These are phyloP conservation scores for Coriaria nepalensis DNA, from an alignment of 306 rosid species.

Conservation along the genomic window DNA sequence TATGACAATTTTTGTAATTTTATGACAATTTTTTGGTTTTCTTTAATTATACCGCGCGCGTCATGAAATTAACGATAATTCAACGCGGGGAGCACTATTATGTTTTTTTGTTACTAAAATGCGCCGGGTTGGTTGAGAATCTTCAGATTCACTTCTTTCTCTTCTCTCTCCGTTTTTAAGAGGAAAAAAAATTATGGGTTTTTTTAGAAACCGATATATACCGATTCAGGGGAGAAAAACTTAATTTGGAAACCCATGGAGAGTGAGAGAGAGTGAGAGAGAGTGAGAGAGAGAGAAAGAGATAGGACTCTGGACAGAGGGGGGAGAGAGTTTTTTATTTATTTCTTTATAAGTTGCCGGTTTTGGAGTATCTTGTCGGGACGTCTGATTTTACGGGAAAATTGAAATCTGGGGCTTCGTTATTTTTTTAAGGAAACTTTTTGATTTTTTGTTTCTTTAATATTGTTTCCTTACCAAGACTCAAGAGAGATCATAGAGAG, in stretches of 20 bases:
- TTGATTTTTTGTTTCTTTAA: no score
- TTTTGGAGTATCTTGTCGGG: slow-evolving; percentile 6
- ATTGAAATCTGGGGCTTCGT: neutral
- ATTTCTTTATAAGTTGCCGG: neutral
- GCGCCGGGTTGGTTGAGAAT: neutral
- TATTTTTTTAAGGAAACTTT: neutral
- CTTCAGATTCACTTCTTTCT: neutral
- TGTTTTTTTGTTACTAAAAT: neutral
- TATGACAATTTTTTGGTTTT: neutral
- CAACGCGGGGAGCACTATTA: no score
- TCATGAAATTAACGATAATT: no score
- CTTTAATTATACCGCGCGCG: neutral
- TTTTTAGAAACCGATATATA: no score
- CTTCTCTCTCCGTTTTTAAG: no score
- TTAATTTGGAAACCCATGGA: neutral
- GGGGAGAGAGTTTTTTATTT: neutral
- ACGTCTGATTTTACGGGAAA: neutral
- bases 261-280: neutral
- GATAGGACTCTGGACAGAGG: slow-evolving; percentile 3
- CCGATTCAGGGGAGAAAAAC: neutral
- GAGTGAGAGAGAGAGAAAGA: neutral
- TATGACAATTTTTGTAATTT: no score
- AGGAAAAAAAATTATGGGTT: no score
- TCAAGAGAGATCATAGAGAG: slow-evolving; percentile 7
- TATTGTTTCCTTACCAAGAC: neutral